A percentile compares a stretch with the other conserved stretches of the same genome.
Evolutionary conservation across 768 basidiomycete species (phyloP).

Genomic region (Trametes cubensis): DNA sequence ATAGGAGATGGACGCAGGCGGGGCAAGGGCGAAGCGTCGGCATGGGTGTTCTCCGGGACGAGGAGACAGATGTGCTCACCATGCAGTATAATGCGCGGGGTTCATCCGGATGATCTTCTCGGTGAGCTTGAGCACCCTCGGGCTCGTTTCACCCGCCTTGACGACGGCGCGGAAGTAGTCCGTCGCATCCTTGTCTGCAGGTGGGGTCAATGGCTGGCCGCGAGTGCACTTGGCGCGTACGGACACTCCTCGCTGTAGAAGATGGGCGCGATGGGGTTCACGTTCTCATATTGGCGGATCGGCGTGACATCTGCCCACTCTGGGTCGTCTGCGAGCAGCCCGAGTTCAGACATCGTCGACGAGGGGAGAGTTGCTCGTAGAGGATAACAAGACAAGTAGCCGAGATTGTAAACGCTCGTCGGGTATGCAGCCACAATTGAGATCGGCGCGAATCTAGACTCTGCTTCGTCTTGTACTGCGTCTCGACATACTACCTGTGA

Average conservation of each 20-base stretch:
- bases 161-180: slow-evolving; percentile 89
- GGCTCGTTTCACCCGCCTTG: slow-evolving; percentile 74
- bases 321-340: slow-evolving; percentile 60
- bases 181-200: slow-evolving; percentile 87
- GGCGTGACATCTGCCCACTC: slow-evolving; percentile 85
- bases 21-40: neutral
- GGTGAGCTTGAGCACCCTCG: slow-evolving; percentile 83
- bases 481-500: too few species aligned
- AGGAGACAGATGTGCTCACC: slow-evolving; percentile 52
- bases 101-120: slow-evolving; percentile 88
- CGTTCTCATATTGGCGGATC: slow-evolving; percentile 76
- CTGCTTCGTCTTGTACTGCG: too few species aligned
- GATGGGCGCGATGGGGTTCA: slow-evolving; percentile 85
- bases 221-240: slow-evolving; percentile 23
- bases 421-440: neutral
- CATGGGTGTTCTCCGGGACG: neutral
- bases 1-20: too few species aligned
- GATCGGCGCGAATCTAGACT: neutral
- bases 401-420: neutral
- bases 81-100: slow-evolving; percentile 96
- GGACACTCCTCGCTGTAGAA: slow-evolving; percentile 84
- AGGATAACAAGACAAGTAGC: slow-evolving; percentile 5
- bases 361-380: neutral
- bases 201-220: slow-evolving; percentile 7
- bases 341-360: slow-evolving; percentile 35